Percentiles rank a stretch among this genome's conserved stretches.
These are phyloP conservation scores for Lodderomyces theae DNA, from an alignment of 1,139 yeast genomes.

Conservation along the genomic window DNA sequence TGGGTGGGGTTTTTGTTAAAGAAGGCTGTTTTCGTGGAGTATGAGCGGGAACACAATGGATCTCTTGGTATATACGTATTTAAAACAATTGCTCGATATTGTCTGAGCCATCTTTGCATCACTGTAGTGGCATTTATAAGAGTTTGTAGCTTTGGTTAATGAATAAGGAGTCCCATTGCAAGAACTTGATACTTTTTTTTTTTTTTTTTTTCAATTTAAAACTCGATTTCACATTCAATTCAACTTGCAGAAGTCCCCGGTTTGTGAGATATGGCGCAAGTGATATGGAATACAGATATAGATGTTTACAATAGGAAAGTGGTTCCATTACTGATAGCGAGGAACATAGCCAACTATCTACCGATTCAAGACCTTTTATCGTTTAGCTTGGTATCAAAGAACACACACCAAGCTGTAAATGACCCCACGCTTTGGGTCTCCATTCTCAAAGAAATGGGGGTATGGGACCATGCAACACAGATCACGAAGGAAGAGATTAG, in stretches of 20 bases:
- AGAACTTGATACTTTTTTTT: too few relatives aligned
- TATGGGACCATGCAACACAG: conserved; percentile 37
- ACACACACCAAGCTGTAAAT: conserved; percentile 35
- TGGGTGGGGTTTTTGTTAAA: conserved; percentile 7
- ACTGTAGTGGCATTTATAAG: conserved; percentile 2
- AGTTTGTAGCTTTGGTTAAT: too few relatives aligned
- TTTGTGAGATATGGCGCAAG: conserved; percentile 41
- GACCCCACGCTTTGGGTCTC: conserved; percentile 51
- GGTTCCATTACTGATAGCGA: conserved; percentile 41
- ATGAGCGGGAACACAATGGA: conserved; percentile 5
- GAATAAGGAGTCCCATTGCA: too few relatives aligned
- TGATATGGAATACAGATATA: conserved; percentile 48
- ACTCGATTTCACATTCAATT: not conserved
- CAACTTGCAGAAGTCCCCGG: too few relatives aligned
- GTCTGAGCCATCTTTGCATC: conserved; percentile 8
- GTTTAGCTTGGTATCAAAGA: conserved; percentile 37
- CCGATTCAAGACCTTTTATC: conserved; percentile 35
- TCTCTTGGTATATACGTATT: conserved; percentile 11
- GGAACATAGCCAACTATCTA: conserved; percentile 33
- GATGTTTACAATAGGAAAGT: conserved; percentile 45
- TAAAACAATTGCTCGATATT: conserved; percentile 7
- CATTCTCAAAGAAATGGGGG: conserved; percentile 45
- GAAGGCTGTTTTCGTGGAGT: conserved; percentile 5
- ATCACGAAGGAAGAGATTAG: conserved; percentile 12
- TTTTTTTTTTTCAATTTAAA: not conserved